Percentiles rank a stretch among this genome's conserved stretches.
phyloP scores from a whole-genome alignment of 2,329 filamentous ascomycete genomes.

The Penicillium hesseltinei region DNA sequence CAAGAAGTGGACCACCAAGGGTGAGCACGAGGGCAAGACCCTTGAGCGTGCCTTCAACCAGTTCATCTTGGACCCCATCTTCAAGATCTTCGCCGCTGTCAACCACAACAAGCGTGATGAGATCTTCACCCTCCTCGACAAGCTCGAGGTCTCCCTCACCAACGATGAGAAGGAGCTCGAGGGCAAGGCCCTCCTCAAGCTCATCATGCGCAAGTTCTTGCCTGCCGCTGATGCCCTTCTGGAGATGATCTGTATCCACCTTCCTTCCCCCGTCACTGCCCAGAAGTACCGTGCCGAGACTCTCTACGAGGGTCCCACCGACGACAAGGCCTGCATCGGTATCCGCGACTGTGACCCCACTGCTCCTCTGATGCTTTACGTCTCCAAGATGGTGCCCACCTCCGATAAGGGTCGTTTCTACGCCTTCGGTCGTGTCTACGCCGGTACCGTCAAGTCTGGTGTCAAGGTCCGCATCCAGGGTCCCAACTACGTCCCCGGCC shows the following conservation, averaged over 20 bases:
- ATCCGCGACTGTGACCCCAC: conserved; percentile 99
- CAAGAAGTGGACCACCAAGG: conserved; percentile 99
- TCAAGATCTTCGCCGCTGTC: conserved; percentile 94
- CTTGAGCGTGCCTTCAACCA: conserved; percentile 99
- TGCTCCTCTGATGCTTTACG: conserved; percentile 99
- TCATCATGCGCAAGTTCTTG: conserved; percentile 98
- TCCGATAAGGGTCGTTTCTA: conserved; percentile 99
- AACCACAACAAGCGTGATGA: conserved; percentile 99
- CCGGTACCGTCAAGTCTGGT: conserved; percentile 95
- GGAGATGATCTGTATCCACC: conserved; percentile 99
- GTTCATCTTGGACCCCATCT: conserved; percentile 99
- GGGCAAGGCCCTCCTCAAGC: conserved; percentile 97
- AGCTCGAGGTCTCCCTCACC: conserved; percentile 91
- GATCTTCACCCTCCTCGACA: conserved; percentile 75
- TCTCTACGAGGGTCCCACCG: conserved; percentile 93
- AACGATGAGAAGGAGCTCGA: conserved; percentile 86
- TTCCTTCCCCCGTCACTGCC: conserved; percentile 91
- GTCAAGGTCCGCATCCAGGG: conserved; percentile 99
- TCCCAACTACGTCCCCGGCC: conserved; percentile 95
- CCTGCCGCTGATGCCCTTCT: conserved; percentile 95
- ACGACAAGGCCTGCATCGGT: conserved; percentile 90
- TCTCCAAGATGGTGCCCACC: conserved; percentile 99
- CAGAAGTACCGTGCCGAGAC: conserved; percentile 98
- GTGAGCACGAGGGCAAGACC: conserved; percentile 76
- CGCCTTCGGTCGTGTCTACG: conserved; percentile 99